phyloP scores from a whole-genome alignment of 1,139 yeast genomes.

The Lizanozyma gosingica region DNA sequence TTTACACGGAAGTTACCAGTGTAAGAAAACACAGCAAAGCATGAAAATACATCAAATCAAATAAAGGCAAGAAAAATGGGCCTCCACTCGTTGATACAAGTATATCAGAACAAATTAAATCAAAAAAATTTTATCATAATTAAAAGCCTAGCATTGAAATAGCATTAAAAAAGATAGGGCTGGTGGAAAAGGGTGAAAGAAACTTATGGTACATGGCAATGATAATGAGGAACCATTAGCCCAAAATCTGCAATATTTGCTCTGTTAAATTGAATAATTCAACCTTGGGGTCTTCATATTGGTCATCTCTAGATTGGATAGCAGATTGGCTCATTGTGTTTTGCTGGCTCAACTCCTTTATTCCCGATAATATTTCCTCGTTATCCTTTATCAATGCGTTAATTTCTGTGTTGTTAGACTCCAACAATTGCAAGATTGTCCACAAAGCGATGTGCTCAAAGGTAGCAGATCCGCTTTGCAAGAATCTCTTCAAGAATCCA shows the following conservation, averaged over 20 bases:
- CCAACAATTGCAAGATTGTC: conserved; percentile 90
- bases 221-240: conserved; percentile 12
- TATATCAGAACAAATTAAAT: conserved; percentile 7
- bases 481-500: conserved; percentile 73
- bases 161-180: conserved; percentile 1
- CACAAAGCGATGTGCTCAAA: conserved; percentile 97
- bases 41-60: background rate
- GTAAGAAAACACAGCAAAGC: too few relatives aligned
- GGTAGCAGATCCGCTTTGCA: conserved; percentile 84
- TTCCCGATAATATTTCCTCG: conserved; percentile 47
- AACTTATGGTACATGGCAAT: conserved; percentile 10
- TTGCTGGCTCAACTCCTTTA: conserved; percentile 35
- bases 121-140: conserved; percentile 1
- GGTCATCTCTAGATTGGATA: conserved; percentile 20
- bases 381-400: conserved; percentile 54
- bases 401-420: conserved; percentile 71
- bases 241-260: conserved; percentile 55
- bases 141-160: conserved; percentile 4
- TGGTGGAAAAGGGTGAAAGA: background rate
- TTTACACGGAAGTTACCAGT: too few relatives aligned
- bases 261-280: conserved; percentile 74
- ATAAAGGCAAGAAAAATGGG: background rate
- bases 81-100: conserved; percentile 5
- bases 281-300: conserved; percentile 54
- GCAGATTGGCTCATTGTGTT: conserved; percentile 7